A percentile compares a stretch with the other conserved stretches of the same genome.
Conservation (phyloP, 352 stramenopile species). For the Blastocystis sp. region DNA sequence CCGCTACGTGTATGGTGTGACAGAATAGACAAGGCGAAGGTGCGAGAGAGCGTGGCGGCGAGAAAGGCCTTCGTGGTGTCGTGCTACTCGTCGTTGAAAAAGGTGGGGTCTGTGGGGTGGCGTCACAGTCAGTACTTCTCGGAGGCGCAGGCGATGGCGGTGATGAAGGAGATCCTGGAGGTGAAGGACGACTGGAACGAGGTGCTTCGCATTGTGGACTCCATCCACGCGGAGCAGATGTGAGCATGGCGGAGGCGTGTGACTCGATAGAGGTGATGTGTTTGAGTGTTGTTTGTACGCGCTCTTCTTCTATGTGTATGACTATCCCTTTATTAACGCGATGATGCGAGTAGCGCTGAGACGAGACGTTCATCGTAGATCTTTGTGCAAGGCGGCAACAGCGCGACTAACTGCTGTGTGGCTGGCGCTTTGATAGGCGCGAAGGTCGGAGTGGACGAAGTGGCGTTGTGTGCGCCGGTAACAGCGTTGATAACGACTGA, state of each 20-base stretch:
- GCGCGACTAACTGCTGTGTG: constrained; percentile 32
- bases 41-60: background rate
- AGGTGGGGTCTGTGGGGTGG: background rate
- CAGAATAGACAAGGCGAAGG: background rate
- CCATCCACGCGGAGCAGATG: constrained; percentile 15
- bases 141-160: background rate
- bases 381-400: constrained; percentile 58
- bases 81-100: background rate
- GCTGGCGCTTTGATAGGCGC: constrained; percentile 39
- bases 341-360: constrained; percentile 30
- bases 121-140: constrained; percentile 24
- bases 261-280: constrained; percentile 28
- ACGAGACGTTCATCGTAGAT: background rate
- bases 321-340: constrained; percentile 58
- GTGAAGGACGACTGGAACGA: constrained; percentile 53
- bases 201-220: constrained; percentile 32
- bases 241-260: background rate
- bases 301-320: constrained; percentile 58
- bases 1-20: background rate
- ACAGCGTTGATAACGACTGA: background rate
- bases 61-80: background rate
- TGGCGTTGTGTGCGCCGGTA: constrained; percentile 54
- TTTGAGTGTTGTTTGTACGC: constrained; percentile 61
- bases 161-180: constrained; percentile 39
- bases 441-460: constrained; percentile 48